Evolutionary conservation across 2,329 filamentous ascomycete genomes (phyloP).

Genomic region (Pseudocercospora vitis): DNA sequence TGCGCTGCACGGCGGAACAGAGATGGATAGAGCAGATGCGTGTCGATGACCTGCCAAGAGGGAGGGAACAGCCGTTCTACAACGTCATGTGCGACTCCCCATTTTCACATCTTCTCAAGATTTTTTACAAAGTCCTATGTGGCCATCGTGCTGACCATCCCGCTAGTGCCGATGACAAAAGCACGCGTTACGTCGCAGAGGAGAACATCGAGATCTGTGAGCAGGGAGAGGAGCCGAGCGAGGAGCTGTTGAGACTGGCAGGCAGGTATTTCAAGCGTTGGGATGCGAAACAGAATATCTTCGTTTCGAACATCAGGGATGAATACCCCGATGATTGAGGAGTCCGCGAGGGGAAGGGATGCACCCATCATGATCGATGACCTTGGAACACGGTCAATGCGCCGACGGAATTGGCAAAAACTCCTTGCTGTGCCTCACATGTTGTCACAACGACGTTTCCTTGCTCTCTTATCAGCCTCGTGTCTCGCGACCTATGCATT

Average conservation of each 20-base stretch:
- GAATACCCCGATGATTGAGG: slow-evolving; percentile 80
- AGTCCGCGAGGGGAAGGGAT: too few relatives aligned
- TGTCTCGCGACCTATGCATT: too few relatives aligned
- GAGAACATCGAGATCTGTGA: slow-evolving; percentile 69
- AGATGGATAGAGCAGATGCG: slow-evolving; percentile 64
- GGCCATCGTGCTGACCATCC: slow-evolving; percentile 41
- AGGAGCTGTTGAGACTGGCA: slow-evolving; percentile 66
- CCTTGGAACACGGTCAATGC: too few relatives aligned
- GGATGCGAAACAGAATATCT: slow-evolving; percentile 64
- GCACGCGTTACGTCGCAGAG: slow-evolving; percentile 72
- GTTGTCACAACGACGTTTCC: too few relatives aligned
- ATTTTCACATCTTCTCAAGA: slow-evolving; percentile 43
- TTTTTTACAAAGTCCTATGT: slow-evolving; percentile 84
- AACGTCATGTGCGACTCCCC: slow-evolving; percentile 72
- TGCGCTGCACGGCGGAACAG: slow-evolving; percentile 58
- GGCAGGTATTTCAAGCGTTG: slow-evolving; percentile 89
- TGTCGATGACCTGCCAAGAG: slow-evolving; percentile 60
- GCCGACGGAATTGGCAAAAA: too few relatives aligned
- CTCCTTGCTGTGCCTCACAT: too few relatives aligned
- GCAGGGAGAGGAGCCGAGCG: slow-evolving; percentile 44
- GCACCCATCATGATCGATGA: too few relatives aligned
- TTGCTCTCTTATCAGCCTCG: too few relatives aligned
- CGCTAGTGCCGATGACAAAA: slow-evolving; percentile 63
- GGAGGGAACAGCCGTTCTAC: slow-evolving; percentile 73
- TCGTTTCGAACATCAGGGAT: slow-evolving; percentile 80